phyloP scores from a whole-genome alignment of 768 basidiomycete genomes.

The Macrolepiota dolichaula region DNA sequence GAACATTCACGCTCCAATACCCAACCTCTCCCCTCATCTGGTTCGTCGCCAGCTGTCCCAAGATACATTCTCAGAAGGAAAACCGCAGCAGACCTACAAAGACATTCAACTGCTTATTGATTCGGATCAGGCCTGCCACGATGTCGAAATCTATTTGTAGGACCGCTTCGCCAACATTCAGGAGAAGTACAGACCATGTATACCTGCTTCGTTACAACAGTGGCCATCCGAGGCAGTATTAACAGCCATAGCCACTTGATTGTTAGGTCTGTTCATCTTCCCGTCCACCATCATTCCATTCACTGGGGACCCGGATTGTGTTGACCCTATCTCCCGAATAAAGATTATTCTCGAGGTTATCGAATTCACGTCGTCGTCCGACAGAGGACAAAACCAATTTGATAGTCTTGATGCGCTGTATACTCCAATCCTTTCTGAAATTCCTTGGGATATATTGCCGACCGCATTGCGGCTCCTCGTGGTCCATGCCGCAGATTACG shows the following conservation, averaged over 20 bases:
- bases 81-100: not conserved
- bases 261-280: constrained; percentile 23
- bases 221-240: constrained; percentile 18
- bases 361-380: too few species aligned
- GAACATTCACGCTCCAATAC: not conserved
- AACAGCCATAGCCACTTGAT: constrained; percentile 12
- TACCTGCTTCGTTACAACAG: not conserved
- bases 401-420: not conserved
- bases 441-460: not conserved
- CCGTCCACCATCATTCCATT: constrained; percentile 18
- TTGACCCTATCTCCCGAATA: not conserved
- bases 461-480: too few species aligned
- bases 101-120: constrained; percentile 5
- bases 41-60: constrained; percentile 25
- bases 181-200: not conserved
- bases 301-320: constrained; percentile 9
- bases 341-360: not conserved
- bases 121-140: constrained; percentile 11
- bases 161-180: constrained; percentile 10
- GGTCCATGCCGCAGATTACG: too few species aligned
- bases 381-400: not conserved
- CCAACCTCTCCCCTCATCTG: constrained; percentile 16
- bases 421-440: not conserved
- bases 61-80: constrained; percentile 6
- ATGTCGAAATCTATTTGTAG: constrained; percentile 16